Percentiles rank a stretch among this genome's conserved stretches.
phyloP scores from a whole-genome alignment of 2,329 filamentous ascomycete species.

The Talaromyces albobiverticillius region DNA sequence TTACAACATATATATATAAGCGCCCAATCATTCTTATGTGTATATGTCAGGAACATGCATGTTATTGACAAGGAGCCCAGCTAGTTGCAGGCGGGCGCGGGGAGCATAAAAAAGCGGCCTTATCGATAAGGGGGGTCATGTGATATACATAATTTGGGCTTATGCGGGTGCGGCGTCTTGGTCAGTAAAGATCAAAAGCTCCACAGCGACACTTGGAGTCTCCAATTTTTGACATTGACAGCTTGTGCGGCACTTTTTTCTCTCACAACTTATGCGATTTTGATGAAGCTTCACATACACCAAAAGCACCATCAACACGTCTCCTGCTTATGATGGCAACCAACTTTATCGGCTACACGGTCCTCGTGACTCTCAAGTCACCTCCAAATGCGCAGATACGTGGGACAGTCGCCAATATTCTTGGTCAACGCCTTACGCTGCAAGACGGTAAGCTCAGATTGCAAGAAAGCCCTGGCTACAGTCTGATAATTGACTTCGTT shows the following conservation, averaged over 20 bases:
- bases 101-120: background rate
- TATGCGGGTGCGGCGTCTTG: slow-evolving; percentile 5
- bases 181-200: background rate
- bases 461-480: background rate
- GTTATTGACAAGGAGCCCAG: too few species aligned
- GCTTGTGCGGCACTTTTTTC: background rate
- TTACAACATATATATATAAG: too few species aligned
- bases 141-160: background rate
- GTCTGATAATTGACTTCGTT: slow-evolving; percentile 36
- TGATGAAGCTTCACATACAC: background rate
- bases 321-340: slow-evolving; percentile 54
- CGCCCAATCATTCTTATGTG: too few species aligned
- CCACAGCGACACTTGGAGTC: background rate
- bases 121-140: slow-evolving; percentile 19
- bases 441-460: slow-evolving; percentile 61
- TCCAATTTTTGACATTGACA: background rate
- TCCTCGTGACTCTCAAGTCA: slow-evolving; percentile 68
- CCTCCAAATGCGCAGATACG: slow-evolving; percentile 64
- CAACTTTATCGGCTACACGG: slow-evolving; percentile 72
- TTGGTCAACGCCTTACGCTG: slow-evolving; percentile 67
- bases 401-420: slow-evolving; percentile 68
- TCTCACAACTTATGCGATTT: background rate
- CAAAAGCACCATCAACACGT: background rate
- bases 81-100: too few species aligned
- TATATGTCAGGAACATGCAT: too few species aligned